Evolutionary conservation across 225 moss, liverwort and hornwort species (phyloP).

Genomic region (Pseudoscleropodium purum): DNA sequence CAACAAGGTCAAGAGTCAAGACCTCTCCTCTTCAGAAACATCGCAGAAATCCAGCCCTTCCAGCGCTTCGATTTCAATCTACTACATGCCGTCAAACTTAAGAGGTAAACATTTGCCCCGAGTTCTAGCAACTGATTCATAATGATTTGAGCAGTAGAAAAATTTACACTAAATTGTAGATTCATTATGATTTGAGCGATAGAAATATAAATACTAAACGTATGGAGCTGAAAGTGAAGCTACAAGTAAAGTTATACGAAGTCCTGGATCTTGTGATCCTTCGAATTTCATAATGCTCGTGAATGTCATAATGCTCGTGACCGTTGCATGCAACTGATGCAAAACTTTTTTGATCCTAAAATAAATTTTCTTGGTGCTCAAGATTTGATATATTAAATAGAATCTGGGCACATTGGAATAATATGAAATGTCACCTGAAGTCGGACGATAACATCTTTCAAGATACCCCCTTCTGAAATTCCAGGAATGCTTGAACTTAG

Average conservation of each 20-base stretch:
- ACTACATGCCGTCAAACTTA: slow-evolving; percentile 14
- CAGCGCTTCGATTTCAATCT: slow-evolving; percentile 2
- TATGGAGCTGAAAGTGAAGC: neutral
- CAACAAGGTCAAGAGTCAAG: neutral
- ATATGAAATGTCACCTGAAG: neutral
- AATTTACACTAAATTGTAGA: neutral
- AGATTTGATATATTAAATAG: neutral
- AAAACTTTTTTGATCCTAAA: neutral
- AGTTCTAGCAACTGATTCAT: neutral
- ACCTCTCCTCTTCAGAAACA: neutral
- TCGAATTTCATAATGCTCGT: neutral
- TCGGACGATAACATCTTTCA: neutral
- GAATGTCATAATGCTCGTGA: neutral
- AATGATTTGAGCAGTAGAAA: neutral
- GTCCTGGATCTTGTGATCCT: neutral
- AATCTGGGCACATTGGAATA: neutral
- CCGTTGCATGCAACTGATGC: neutral
- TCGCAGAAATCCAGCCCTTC: no score
- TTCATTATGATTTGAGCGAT: neutral
- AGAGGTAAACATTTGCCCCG: neutral
- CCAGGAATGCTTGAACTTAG: neutral
- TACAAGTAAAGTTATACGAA: neutral
- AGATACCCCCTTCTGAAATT: neutral
- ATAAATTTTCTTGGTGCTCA: neutral
- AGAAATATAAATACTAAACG: neutral